These are phyloP conservation scores for Sarocladium kiliense DNA, from an alignment of 2,329 filamentous ascomycete species.

Conservation along the genomic window DNA sequence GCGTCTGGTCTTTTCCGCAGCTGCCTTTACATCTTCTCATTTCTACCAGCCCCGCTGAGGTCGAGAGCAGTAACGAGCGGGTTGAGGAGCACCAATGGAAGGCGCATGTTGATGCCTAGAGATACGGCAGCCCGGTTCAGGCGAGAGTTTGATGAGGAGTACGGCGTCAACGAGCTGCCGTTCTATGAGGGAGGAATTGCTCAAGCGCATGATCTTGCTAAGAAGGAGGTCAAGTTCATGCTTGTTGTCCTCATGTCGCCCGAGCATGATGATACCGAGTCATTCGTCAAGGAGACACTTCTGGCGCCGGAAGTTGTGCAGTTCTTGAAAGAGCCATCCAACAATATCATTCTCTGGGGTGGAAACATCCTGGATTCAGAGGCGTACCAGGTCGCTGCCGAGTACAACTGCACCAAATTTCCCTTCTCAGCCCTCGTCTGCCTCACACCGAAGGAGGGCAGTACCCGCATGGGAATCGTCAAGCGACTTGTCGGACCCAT, in stretches of 20 bases:
- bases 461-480: slow-evolving; percentile 85
- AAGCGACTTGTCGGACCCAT: slow-evolving; percentile 71
- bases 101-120: slow-evolving; percentile 73
- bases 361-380: slow-evolving; percentile 91
- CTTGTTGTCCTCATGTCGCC: slow-evolving; percentile 84
- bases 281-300: slow-evolving; percentile 78
- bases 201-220: slow-evolving; percentile 83
- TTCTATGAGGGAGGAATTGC: slow-evolving; percentile 90
- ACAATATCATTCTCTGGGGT: slow-evolving; percentile 85
- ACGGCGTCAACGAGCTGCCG: slow-evolving; percentile 65
- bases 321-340: slow-evolving; percentile 69
- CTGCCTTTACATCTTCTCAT: slow-evolving; percentile 73
- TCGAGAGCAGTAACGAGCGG: slow-evolving; percentile 51
- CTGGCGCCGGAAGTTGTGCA: slow-evolving; percentile 67
- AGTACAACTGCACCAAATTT: slow-evolving; percentile 85
- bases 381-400: slow-evolving; percentile 86
- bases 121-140: slow-evolving; percentile 87
- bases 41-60: slow-evolving; percentile 64
- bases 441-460: slow-evolving; percentile 78
- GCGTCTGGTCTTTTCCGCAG: slow-evolving; percentile 65
- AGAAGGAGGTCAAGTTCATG: slow-evolving; percentile 86
- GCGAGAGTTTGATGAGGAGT: slow-evolving; percentile 92
- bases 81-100: slow-evolving; percentile 58
- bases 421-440: slow-evolving; percentile 84
- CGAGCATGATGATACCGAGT: slow-evolving; percentile 86